These are phyloP conservation scores for Austroboletus novae-zelandiae DNA, from an alignment of 1,284 basidiomycete genomes.

Conservation along the genomic window DNA sequence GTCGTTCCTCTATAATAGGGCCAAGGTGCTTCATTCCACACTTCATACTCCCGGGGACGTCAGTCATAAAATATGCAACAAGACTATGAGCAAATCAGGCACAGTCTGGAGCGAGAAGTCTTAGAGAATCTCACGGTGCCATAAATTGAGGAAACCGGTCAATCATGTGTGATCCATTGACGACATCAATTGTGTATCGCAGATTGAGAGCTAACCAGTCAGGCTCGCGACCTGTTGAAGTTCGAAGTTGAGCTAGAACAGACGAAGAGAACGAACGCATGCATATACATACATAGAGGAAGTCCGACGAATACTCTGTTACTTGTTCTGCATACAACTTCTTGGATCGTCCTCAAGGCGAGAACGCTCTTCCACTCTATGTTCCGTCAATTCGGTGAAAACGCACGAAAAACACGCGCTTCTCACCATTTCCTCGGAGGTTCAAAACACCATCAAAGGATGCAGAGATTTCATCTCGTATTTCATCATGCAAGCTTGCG, in stretches of 20 bases:
- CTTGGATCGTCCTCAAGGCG: slow-evolving; percentile 13
- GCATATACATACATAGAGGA: slow-evolving; percentile 33
- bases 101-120: background rate
- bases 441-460: slow-evolving; percentile 29
- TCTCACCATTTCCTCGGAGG: slow-evolving; percentile 15
- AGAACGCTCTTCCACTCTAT: slow-evolving; percentile 30
- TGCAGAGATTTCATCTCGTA: slow-evolving; percentile 32
- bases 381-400: background rate
- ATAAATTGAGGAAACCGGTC: slow-evolving; percentile 37
- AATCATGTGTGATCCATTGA: slow-evolving; percentile 28
- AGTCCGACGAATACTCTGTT: slow-evolving; percentile 40
- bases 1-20: slow-evolving; percentile 37
- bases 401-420: background rate
- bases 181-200: slow-evolving; percentile 33
- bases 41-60: background rate
- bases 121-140: slow-evolving; percentile 34
- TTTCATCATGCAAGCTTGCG: slow-evolving; percentile 19
- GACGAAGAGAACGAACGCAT: too few species aligned
- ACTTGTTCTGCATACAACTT: slow-evolving; percentile 33
- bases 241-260: background rate
- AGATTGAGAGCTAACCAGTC: slow-evolving; percentile 37
- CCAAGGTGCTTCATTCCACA: slow-evolving; percentile 26
- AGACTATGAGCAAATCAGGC: background rate
- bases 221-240: slow-evolving; percentile 37
- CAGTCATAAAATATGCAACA: background rate